Evolutionary conservation across 768 basidiomycete genomes (phyloP).

Genomic region (Brasilioporus rufonigricans): DNA sequence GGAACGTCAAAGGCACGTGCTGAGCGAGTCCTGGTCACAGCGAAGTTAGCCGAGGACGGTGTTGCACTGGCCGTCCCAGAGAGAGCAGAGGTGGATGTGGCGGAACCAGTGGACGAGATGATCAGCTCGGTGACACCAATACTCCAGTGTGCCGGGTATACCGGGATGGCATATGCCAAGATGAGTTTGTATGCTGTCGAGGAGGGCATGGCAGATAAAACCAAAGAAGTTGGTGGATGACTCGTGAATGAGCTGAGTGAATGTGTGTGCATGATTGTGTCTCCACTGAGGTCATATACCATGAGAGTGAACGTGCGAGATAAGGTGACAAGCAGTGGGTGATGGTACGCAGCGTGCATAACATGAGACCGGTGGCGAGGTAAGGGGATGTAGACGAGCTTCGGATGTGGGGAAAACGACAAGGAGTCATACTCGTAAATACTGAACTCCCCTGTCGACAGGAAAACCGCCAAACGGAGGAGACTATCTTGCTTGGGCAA

Average conservation of each 20-base stretch:
- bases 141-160: slow-evolving; percentile 81
- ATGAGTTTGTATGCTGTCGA: slow-evolving; percentile 65
- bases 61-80: slow-evolving; percentile 9
- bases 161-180: slow-evolving; percentile 70
- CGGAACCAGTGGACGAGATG: slow-evolving; percentile 41
- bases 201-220: slow-evolving; percentile 61
- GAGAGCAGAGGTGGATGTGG: slow-evolving; percentile 4
- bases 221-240: slow-evolving; percentile 75
- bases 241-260: slow-evolving; percentile 76
- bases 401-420: slow-evolving; percentile 38
- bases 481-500: slow-evolving; percentile 26
- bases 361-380: slow-evolving; percentile 44
- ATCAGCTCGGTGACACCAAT: slow-evolving; percentile 75
- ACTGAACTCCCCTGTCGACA: slow-evolving; percentile 67
- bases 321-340: slow-evolving; percentile 73
- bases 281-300: slow-evolving; percentile 65
- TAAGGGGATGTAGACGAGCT: slow-evolving; percentile 48
- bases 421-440: slow-evolving; percentile 54
- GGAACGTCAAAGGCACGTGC: slow-evolving; percentile 71
- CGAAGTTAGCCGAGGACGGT: slow-evolving; percentile 36
- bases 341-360: slow-evolving; percentile 70
- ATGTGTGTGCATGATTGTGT: slow-evolving; percentile 54
- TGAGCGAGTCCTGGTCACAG: slow-evolving; percentile 57
- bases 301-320: slow-evolving; percentile 66
- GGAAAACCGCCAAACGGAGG: slow-evolving; percentile 54